Evolutionary conservation across 495 filamentous ascomycete genomes (phyloP).

Genomic region (Penicillium egyptiacum): DNA sequence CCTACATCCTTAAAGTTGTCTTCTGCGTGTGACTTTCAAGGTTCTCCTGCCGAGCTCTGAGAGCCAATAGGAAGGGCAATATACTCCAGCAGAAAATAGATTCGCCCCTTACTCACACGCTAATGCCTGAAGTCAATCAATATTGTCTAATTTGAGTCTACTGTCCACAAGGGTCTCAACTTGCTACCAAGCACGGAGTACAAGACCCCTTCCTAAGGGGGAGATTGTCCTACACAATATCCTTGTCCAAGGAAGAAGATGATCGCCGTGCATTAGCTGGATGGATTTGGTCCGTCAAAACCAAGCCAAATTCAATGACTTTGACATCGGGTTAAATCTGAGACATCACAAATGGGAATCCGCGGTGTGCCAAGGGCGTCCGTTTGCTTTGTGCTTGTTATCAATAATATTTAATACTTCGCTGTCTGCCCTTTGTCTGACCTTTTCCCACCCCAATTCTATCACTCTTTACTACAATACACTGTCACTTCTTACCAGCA

Average conservation of each 20-base stretch:
- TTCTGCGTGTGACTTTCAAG: neutral
- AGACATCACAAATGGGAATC: conserved; percentile 31
- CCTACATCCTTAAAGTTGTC: neutral
- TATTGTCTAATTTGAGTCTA: conserved; percentile 26
- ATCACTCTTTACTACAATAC: conserved; percentile 15
- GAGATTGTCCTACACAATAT: conserved; percentile 4
- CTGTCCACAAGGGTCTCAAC: conserved; percentile 8
- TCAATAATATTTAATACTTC: conserved; percentile 12
- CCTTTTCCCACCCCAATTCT: conserved; percentile 10
- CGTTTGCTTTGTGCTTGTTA: conserved; percentile 10
- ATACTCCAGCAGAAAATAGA: neutral
- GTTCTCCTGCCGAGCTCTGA: neutral
- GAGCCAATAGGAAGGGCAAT: neutral
- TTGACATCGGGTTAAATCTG: conserved; percentile 13
- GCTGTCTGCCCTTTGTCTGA: conserved; percentile 9
- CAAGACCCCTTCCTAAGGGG: conserved; percentile 4
- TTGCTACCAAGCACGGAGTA: neutral
- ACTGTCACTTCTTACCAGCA: conserved; percentile 12
- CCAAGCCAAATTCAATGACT: neutral
- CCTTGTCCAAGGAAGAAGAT: conserved; percentile 10
- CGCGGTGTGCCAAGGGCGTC: neutral
- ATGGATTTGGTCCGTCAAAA: neutral
- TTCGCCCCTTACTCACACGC: conserved; percentile 11
- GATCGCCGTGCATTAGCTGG: neutral
- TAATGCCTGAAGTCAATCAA: conserved; percentile 13